Evolutionary conservation across 306 rosid species (phyloP).

Genomic region (Prosopis cineraria): DNA sequence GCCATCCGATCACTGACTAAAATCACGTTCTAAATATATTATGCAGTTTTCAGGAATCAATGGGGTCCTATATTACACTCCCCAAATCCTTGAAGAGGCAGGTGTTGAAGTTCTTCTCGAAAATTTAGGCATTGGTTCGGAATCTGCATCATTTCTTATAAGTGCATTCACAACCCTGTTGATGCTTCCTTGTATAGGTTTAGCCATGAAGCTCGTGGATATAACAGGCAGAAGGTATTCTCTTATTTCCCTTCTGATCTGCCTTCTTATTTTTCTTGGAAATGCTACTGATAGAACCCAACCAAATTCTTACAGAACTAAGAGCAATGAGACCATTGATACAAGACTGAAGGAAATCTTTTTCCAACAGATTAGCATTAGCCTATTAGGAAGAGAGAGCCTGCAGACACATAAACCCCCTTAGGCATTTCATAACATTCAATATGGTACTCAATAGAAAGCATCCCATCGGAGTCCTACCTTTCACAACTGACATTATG

Average conservation of each 20-base stretch:
- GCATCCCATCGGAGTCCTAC: not conserved
- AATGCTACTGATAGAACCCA: not conserved
- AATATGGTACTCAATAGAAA: not conserved
- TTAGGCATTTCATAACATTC: not conserved
- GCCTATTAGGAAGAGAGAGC: not conserved
- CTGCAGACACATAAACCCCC: not conserved
- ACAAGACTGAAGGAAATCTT: too few relatives aligned
- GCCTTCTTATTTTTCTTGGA: not conserved
- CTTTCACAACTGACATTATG: not conserved
- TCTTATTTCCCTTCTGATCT: not conserved
- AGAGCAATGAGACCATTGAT: not conserved
- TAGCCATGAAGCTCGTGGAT: slow-evolving; percentile 98
- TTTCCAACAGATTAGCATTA: not conserved
- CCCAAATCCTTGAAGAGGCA: slow-evolving; percentile 96
- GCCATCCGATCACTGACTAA: not conserved
- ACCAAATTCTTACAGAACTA: too few relatives aligned
- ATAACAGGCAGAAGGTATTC: slow-evolving; percentile 87
- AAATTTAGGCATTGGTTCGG: slow-evolving; percentile 71
- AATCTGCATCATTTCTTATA: slow-evolving; percentile 85
- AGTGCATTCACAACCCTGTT: slow-evolving; percentile 83
- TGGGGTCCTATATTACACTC: slow-evolving; percentile 95
- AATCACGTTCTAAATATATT: not conserved
- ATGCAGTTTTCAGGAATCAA: slow-evolving; percentile 89
- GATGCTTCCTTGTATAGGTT: slow-evolving; percentile 95
- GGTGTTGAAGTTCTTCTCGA: slow-evolving; percentile 93